Evolutionary conservation across 2,329 filamentous ascomycete species (phyloP).

Genomic region (Cladosporium sphaerospermum): DNA sequence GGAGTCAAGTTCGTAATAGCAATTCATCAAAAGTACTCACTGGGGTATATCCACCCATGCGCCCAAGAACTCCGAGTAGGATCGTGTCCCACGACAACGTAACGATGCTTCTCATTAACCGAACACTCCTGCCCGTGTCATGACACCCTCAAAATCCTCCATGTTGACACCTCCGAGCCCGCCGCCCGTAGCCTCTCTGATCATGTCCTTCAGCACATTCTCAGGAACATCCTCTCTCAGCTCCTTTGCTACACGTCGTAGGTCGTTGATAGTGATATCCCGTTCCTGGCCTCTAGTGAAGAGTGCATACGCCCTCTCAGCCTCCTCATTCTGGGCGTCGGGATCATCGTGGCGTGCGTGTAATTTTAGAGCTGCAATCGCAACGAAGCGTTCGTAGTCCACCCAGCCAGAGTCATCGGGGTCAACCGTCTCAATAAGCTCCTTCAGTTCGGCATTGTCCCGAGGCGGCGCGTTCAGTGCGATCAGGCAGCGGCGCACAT

Average conservation of each 20-base stretch:
- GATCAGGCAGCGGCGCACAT: slow-evolving; percentile 44
- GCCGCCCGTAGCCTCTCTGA: slow-evolving; percentile 85
- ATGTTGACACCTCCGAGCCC: slow-evolving; percentile 65
- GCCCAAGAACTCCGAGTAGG: slow-evolving; percentile 1
- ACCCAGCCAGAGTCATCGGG: slow-evolving; percentile 74
- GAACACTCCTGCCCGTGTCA: slow-evolving; percentile 79
- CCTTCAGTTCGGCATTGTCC: slow-evolving; percentile 59
- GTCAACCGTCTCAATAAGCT: slow-evolving; percentile 76
- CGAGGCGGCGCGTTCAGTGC: slow-evolving; percentile 73
- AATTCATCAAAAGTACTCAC: slow-evolving; percentile 8
- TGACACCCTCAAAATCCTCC: slow-evolving; percentile 80
- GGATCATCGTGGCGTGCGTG: slow-evolving; percentile 51
- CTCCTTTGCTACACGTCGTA: slow-evolving; percentile 71
- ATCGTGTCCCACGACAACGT: not conserved
- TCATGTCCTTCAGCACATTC: slow-evolving; percentile 83
- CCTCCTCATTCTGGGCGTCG: slow-evolving; percentile 53
- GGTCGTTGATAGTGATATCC: slow-evolving; percentile 72
- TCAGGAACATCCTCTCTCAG: slow-evolving; percentile 82
- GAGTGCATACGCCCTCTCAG: slow-evolving; percentile 73
- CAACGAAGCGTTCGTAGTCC: slow-evolving; percentile 73
- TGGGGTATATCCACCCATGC: slow-evolving; percentile 8
- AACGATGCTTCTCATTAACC: slow-evolving; percentile 44
- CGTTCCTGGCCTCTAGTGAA: slow-evolving; percentile 60
- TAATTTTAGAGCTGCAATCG: slow-evolving; percentile 81
- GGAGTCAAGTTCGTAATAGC: not conserved